Conservation (phyloP, 257 asterid genomes). For the Coffea eugenioides region DNA sequence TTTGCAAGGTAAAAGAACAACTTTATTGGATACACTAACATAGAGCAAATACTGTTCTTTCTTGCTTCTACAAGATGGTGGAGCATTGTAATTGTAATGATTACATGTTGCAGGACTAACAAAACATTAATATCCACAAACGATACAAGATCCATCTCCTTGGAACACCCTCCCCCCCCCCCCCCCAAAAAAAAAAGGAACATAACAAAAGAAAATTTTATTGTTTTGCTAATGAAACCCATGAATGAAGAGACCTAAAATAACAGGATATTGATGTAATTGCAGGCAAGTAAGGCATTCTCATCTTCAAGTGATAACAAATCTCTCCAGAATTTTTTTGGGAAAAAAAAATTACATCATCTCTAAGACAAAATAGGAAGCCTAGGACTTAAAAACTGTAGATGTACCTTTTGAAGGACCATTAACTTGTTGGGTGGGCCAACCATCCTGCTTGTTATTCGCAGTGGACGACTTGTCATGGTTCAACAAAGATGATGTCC, state of each 20-base stretch:
- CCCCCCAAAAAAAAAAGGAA: background rate
- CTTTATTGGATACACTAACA: background rate
- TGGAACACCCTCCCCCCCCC: background rate
- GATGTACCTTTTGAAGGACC: conserved; percentile 37
- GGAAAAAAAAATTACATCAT: background rate
- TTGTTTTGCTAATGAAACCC: background rate
- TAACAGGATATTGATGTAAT: background rate
- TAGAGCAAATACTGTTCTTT: background rate
- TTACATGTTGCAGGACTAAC: background rate
- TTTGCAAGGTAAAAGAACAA: background rate
- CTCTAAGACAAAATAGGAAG: conserved; percentile 2
- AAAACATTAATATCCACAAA: background rate
- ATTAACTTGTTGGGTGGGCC: conserved; percentile 29
- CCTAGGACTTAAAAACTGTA: background rate
- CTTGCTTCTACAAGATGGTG: background rate
- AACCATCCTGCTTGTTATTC: conserved; percentile 27
- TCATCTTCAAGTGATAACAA: background rate
- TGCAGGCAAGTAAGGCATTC: background rate
- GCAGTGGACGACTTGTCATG: conserved; percentile 26
- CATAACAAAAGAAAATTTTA: too few relatives aligned
- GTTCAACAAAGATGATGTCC: conserved; percentile 23
- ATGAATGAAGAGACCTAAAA: background rate
- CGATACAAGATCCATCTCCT: background rate
- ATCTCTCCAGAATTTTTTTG: background rate
- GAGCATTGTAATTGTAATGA: background rate